phyloP scores from a whole-genome alignment of 2,329 filamentous ascomycete species.

The Fusarium oligoseptatum region DNA sequence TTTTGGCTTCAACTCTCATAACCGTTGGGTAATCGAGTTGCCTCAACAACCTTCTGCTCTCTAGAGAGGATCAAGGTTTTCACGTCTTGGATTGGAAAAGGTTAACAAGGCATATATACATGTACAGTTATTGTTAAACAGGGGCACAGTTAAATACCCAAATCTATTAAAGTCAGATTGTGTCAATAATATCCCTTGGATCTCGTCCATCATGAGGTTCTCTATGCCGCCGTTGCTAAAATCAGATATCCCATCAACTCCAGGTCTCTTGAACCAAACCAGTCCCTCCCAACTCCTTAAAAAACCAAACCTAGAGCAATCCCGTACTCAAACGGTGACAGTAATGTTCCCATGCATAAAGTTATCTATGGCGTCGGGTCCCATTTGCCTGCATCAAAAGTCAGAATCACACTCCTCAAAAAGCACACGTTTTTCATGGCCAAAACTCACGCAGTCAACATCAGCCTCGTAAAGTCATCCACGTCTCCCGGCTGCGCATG shows the following conservation, averaged over 20 bases:
- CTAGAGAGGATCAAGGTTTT: not conserved
- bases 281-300: not conserved
- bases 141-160: not conserved
- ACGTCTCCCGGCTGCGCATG: conserved; percentile 54
- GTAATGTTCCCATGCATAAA: conserved; percentile 51
- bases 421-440: not conserved
- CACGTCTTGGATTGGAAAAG: not conserved
- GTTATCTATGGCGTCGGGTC: conserved; percentile 53
- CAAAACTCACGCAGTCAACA: conserved; percentile 54
- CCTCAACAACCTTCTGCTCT: not conserved
- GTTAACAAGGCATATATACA: not conserved
- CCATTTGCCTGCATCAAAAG: conserved; percentile 48
- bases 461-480: conserved; percentile 56
- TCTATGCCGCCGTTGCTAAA: not conserved
- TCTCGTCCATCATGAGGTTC: not conserved
- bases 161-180: not conserved
- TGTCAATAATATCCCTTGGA: not conserved
- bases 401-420: conserved; percentile 1
- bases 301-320: not conserved
- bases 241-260: not conserved
- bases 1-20: not conserved
- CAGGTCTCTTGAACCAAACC: not conserved
- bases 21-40: not conserved
- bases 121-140: not conserved
- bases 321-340: conserved; percentile 22